Base-by-base conservation (phyloP, 2,329 filamentous ascomycete genomes). In the Cercospora zeae-maydis region DNA sequence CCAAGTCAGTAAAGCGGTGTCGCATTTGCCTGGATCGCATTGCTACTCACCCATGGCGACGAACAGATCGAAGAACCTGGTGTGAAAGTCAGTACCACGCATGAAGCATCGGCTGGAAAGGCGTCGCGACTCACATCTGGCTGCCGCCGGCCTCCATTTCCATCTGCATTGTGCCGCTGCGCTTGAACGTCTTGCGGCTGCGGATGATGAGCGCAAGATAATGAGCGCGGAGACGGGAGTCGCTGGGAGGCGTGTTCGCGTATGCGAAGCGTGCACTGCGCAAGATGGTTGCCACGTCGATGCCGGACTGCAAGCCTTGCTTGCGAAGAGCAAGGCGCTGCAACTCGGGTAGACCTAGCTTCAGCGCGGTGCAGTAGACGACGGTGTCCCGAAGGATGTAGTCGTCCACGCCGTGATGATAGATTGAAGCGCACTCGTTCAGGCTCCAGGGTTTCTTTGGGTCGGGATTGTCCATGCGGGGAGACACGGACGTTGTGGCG, bases 171-270 rank as follows among this genome's bases (percentile, higher is more conserved):
- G 93, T 97, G 80, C 93, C 93, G 82, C 92, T 96, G 80, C 90
- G 88, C 88, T 96, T 97, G 80, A 98, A 97, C 75, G 92, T 96
- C 83, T 92, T 92, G 79, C 93, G 91, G 84, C 91, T 93, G 82
- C 93, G 89, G 83, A 97, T 96, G 80, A 97, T 96, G 79, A 97
- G 86, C 77, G 93, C 92, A 78, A 98, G 88, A 84, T 96, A 97
- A 83, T 96, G 92, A 83, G 93, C 93, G 82, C 93, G 92, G 78
- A 98, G 88, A 74, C 89, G 87, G 75, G 90, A 93, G 82, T 98
- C 93, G 73, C 88, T 89, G 82, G 96, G 91, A 71, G 93, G 92
- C 74, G 93, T 97, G 83, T 96, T 88, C 76, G 91, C 90, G 81
- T 98, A 97, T 76, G 93, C 92, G 83, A 95, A 97, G 79, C 93